Base-by-base conservation (phyloP, 2,329 filamentous ascomycete species). In the Talaromyces albobiverticillius region DNA sequence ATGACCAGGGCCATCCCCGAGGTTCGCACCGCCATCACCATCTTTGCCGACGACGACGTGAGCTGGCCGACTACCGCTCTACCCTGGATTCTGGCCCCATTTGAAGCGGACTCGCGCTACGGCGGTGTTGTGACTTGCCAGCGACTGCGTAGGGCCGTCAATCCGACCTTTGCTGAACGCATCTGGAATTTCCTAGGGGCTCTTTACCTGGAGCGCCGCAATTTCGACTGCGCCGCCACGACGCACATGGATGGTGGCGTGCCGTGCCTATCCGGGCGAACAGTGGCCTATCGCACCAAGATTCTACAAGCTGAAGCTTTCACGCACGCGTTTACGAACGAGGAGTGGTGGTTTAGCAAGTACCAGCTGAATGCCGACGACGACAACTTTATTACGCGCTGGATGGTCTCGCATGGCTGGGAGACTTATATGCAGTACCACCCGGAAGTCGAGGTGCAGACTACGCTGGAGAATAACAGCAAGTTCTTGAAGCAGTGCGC, bases 341-440 rank as follows among this genome's bases (percentile, higher is more conserved):
- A 97, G 75, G 88, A 87, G 62, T 96, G 90, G 90, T 81, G 81
- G 73, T 77, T 73, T 59, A 82, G 87, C 46, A 85, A 87, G 64
- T 95, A 88, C 74, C 92, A 92, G 66, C 81, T 97, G 57, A 96
- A 96, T 67, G 91, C 93, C 23, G 93, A 97, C 72, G 93, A 97
- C 71, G 93, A 97, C 79, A 97, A 97, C 75, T 97, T 96, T 75
- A 90, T 97, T 63, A 96, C 93, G 6, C 86, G 93, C 55, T 97
- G 93, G 93, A 82, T 97, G 66, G 92, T 96, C 62, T 89, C 85
- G 60, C 88, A 96, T 75, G 82, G 87, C 62, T 95, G 90, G 89
- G 90, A 95, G 76, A 96, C 92, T 20, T 93, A 89, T 80, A 89
- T 96, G 71, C 93, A 97, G 76, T 96, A 96, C 75, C 87, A 96